A percentile compares a stretch with the other conserved stretches of the same genome.
Evolutionary conservation across 2,329 filamentous ascomycete genomes (phyloP).

Genomic region (Harringtonia lauricola): DNA sequence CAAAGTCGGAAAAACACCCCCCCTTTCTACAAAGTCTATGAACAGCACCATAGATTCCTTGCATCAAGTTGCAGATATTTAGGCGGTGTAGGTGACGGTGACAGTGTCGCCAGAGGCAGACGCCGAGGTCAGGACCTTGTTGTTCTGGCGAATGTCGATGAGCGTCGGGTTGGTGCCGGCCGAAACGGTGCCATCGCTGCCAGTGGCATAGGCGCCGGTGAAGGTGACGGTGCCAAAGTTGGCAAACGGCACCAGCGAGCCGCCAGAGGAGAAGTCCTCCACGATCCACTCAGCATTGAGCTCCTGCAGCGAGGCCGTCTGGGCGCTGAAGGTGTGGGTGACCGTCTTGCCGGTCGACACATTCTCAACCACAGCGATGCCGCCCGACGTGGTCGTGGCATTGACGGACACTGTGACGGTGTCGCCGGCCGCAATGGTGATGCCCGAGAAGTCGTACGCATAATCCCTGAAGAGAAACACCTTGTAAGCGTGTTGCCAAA

Average conservation of each 20-base stretch:
- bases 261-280: conserved; percentile 15
- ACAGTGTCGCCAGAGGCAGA: background rate
- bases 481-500: no score
- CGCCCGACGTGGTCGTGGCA: conserved; percentile 8
- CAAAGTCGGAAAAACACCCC: no score
- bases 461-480: conserved; percentile 1
- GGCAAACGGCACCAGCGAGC: conserved; percentile 15
- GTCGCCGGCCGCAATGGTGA: conserved; percentile 17
- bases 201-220: conserved; percentile 23
- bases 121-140: conserved; percentile 10
- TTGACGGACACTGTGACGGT: conserved; percentile 11
- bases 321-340: conserved; percentile 31
- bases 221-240: conserved; percentile 11
- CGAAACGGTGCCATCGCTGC: conserved; percentile 18
- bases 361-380: conserved; percentile 11
- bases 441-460: conserved; percentile 14
- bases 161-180: conserved; percentile 29
- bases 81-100: background rate
- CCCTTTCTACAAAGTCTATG: no score
- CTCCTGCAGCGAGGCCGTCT: conserved; percentile 11
- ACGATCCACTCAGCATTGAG: conserved; percentile 18
- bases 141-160: conserved; percentile 14
- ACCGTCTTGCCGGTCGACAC: conserved; percentile 32
- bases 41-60: no score
- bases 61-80: no score